These are phyloP conservation scores for Mucor piriformis DNA, from an alignment of 371 early-diverging fungal species.

Conservation along the genomic window DNA sequence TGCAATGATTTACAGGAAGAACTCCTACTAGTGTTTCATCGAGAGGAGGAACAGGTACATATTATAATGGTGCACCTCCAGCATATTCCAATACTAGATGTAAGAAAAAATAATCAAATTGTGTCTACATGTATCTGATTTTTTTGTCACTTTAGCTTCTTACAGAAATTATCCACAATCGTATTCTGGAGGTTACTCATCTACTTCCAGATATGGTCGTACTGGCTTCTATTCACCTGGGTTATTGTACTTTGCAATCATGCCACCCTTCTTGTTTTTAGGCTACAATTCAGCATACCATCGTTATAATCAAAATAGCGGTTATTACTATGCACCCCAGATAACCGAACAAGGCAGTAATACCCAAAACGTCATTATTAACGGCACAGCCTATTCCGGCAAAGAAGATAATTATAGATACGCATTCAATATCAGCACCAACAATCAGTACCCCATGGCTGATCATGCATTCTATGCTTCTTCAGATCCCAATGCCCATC, in stretches of 20 bases:
- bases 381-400: conserved; percentile 42
- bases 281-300: conserved; percentile 43
- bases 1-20: conserved; percentile 1
- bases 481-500: conserved; percentile 37
- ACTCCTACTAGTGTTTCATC: conserved; percentile 24
- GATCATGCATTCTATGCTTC: conserved; percentile 47
- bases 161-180: conserved; percentile 43
- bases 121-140: background rate
- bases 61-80: conserved; percentile 20
- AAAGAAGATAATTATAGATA: conserved; percentile 38
- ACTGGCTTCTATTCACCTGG: conserved; percentile 43
- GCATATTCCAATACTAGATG: conserved; percentile 32
- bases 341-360: conserved; percentile 30
- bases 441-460: conserved; percentile 31
- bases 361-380: conserved; percentile 35
- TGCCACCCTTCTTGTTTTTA: conserved; percentile 38
- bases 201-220: conserved; percentile 36
- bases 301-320: conserved; percentile 43
- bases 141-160: conserved; percentile 15
- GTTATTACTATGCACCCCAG: conserved; percentile 52
- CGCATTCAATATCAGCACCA: conserved; percentile 38
- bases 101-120: conserved; percentile 5
- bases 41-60: conserved; percentile 45
- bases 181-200: conserved; percentile 41
- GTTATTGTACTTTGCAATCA: conserved; percentile 39